Conservation (phyloP, 192 early-diverging fungal genomes). For the Bifiguratus adelaidae region DNA sequence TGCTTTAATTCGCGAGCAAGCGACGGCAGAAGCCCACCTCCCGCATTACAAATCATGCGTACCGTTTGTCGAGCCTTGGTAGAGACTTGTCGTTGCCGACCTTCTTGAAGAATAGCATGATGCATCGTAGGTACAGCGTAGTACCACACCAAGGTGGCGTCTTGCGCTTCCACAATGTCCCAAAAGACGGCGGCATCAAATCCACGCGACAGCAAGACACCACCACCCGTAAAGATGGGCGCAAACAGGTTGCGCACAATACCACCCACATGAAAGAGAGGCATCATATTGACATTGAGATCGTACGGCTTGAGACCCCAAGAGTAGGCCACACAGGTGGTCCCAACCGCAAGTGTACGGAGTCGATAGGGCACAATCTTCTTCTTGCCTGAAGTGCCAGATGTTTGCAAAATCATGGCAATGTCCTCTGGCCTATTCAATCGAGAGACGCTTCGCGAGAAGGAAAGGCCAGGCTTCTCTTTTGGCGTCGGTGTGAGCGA, state of each 20-base stretch:
- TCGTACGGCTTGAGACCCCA: slow-evolving; percentile 40
- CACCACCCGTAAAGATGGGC: slow-evolving; percentile 44
- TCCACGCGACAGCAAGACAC: slow-evolving; percentile 46
- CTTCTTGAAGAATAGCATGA: slow-evolving; percentile 48
- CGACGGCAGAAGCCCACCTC: slow-evolving; percentile 23
- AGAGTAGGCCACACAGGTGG: slow-evolving; percentile 47
- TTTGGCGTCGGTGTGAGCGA: no score
- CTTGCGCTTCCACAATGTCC: slow-evolving; percentile 38
- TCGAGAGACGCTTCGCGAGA: slow-evolving; percentile 12
- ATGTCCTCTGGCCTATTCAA: slow-evolving; percentile 30
- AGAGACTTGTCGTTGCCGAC: slow-evolving; percentile 2
- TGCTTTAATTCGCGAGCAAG: slow-evolving; percentile 18
- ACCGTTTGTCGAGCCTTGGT: slow-evolving; percentile 5
- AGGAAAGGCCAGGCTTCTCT: slow-evolving; percentile 8
- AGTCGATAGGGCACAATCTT: slow-evolving; percentile 64
- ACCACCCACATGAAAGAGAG: slow-evolving; percentile 68
- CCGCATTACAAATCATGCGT: slow-evolving; percentile 33
- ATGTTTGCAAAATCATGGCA: slow-evolving; percentile 59
- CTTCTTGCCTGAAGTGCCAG: slow-evolving; percentile 54
- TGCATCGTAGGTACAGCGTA: slow-evolving; percentile 66
- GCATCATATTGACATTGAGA: slow-evolving; percentile 58
- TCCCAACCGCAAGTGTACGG: slow-evolving; percentile 46
- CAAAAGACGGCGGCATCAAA: slow-evolving; percentile 57
- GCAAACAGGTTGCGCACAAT: slow-evolving; percentile 55
- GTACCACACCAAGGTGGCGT: slow-evolving; percentile 36